A percentile compares a stretch with the other conserved stretches of the same genome.
phyloP scores from a whole-genome alignment of 2,329 filamentous ascomycete species.

The Ilyonectria robusta region DNA sequence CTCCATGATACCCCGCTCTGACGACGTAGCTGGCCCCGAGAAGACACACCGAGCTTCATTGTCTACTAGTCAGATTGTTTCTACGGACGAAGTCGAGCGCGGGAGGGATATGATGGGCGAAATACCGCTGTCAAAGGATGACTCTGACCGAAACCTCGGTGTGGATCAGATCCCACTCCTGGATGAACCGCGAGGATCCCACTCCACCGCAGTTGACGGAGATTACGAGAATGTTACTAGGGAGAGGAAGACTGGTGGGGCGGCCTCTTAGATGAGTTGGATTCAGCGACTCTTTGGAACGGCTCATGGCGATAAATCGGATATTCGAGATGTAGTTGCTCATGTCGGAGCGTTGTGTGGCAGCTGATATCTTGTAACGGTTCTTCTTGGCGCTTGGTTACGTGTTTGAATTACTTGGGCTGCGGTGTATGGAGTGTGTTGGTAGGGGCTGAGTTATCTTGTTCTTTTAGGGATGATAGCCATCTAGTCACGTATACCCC shows the following conservation, averaged over 20 bases:
- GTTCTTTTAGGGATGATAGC: background rate
- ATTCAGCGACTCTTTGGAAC: background rate
- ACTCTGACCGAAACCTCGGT: conserved; percentile 44
- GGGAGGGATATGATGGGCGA: conserved; percentile 37
- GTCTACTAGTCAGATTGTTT: conserved; percentile 32
- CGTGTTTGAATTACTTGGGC: background rate
- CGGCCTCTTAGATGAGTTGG: background rate
- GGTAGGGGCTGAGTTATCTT: background rate
- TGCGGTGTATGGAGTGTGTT: conserved; percentile 18
- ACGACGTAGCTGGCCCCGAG: conserved; percentile 35
- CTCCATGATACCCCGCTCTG: conserved; percentile 49
- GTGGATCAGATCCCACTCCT: conserved; percentile 73
- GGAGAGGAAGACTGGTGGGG: conserved; percentile 59
- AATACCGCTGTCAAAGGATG: conserved; percentile 35
- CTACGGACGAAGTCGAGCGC: conserved; percentile 36
- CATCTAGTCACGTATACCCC: conserved; percentile 7
- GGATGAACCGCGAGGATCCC: conserved; percentile 57
- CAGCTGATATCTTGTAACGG: background rate
- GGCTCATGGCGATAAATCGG: background rate
- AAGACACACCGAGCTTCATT: conserved; percentile 34
- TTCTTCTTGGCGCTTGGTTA: conserved; percentile 2
- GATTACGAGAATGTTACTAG: conserved; percentile 62
- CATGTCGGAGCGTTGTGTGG: background rate
- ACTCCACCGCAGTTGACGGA: conserved; percentile 60
- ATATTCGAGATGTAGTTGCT: background rate